Evolutionary conservation across 257 asterid species (phyloP), one percentile per base, ranked within the genome.

Genomic region (Ehretia macrophylla): DNA sequence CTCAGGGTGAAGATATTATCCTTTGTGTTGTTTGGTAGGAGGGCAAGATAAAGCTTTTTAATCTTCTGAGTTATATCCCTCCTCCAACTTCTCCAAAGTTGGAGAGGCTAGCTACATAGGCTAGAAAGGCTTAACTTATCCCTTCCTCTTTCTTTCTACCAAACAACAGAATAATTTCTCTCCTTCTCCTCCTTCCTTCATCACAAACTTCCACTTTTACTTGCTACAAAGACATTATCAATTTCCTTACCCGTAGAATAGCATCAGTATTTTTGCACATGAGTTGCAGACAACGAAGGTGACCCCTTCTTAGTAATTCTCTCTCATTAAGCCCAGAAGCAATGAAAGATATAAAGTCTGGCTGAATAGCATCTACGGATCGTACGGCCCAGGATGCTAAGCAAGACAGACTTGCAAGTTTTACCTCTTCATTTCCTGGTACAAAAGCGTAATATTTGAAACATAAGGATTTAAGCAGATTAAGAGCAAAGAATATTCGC

Each of bases 391-490:
- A 93, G 48, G 83, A 73, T 58, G 88, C 96, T 65, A 93, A 70
- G 74, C 91, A 81, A 57, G 94, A 77, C 73, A 93, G 78, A 69
- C 74, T 66, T 46, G 97, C 95, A 61, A 88, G 84, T 75, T 86
- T 93, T 61, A 85, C 97, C 81, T 93, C 99, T 67, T 93, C 99
- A 83, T 89, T 93, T 60, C 99, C 99, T 93, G 88, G 16, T 17
- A 17, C 10, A 10, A 48, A 3, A 49, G 54, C 4, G 23, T 6
- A 49, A 11, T 14, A 14, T 47, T 47, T 8, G 13, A 49, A 49
- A 49, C 20, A 4, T n/a, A 49, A 49, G 12, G 16, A 18, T 1
- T n/a, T 17, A 49, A 21, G 37, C 47, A 67, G 39, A 60, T 46
- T 32, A 50, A 18, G 21, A 50, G 48, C 12, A 14, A 46, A 42